Evolutionary conservation across 257 asterid species (phyloP), one percentile per base, ranked within the genome.

Genomic region (Nemophila menziesii): DNA sequence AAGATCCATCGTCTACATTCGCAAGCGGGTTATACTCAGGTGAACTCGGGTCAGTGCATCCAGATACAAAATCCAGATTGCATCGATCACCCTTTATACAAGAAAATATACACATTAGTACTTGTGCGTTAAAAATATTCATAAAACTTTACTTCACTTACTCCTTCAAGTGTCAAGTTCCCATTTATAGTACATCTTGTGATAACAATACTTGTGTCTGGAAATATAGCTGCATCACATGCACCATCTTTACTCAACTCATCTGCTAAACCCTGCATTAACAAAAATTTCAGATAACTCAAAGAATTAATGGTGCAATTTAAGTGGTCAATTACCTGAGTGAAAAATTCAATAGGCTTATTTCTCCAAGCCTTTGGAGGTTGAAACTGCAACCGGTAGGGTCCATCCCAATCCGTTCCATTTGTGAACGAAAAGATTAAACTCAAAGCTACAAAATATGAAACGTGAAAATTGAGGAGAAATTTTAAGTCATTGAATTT

Each of bases 341-440:
- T 56, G 66, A 79, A 86, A 59, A 79, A 82, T 16, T 72, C 78
- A 1, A 48, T 33, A 16, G 93, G 84, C 58, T 55, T 74, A 16
- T 74, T 82, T 44, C 76, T 61, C 96, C 81, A 79, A 42, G 78
- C 63, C 57, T 65, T 82, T 10, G 93, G 93, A 46, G 70, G 84
- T 70, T 79, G 94, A 60, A 82, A 82, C 51, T 77, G 74, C 24
- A 86, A 70, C 54, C 82, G 60, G 47, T 86, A 86, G 4, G 96
- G 92, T 50, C 96, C 96, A 48, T 82, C 90, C 94, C 94, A 86
- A 21, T 82, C 86, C 2, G 55, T 61, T 18, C 92, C 94, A 42
- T 86, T 86, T 5, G 96, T 82, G 57, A 86, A 86, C 12, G 96
- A 86, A 51, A 82, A 86, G 55, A 86, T 86, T 79, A 82, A 71